Conservation (phyloP, 495 filamentous ascomycete species). For the Neurospora tetrasperma region DNA sequence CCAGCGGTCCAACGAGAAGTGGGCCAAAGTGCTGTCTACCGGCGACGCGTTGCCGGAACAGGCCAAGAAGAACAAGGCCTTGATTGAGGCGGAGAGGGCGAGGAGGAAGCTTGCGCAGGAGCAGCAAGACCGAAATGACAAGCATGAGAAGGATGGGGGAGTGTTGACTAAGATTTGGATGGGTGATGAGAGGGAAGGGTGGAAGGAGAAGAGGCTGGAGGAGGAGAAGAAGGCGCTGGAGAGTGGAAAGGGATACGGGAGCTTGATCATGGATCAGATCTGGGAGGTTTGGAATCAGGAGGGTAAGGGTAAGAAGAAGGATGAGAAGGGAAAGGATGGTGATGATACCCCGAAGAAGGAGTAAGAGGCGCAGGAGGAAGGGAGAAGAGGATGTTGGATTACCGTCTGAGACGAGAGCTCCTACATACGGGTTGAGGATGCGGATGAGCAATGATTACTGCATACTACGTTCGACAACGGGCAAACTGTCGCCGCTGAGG, state of each 20-base stretch:
- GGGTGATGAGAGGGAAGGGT: slow-evolving; percentile 59
- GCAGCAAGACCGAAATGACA: slow-evolving; percentile 8
- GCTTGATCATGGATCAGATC: slow-evolving; percentile 75
- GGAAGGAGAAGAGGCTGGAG: slow-evolving; percentile 60
- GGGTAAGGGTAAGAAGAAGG: slow-evolving; percentile 9
- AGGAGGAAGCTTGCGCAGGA: slow-evolving; percentile 16
- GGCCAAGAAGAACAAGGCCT: slow-evolving; percentile 43
- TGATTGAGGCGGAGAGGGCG: slow-evolving; percentile 34
- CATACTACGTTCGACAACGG: background rate
- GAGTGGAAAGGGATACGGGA: slow-evolving; percentile 70
- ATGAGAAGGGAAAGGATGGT: slow-evolving; percentile 10
- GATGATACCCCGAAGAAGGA: slow-evolving; percentile 8
- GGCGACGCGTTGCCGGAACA: slow-evolving; percentile 31
- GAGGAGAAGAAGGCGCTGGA: slow-evolving; percentile 64
- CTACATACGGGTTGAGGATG: background rate
- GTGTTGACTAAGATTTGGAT: slow-evolving; percentile 44
- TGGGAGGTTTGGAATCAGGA: slow-evolving; percentile 64
- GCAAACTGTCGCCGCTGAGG: background rate
- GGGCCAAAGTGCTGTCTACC: slow-evolving; percentile 6
- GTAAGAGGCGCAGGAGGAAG: slow-evolving; percentile 3
- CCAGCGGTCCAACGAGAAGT: slow-evolving; percentile 17
- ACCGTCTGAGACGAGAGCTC: background rate
- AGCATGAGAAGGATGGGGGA: slow-evolving; percentile 26
- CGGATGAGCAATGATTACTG: background rate
- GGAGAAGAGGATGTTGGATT: background rate